Evolutionary conservation across 139 green algal species (phyloP).

Genomic region (Pseudopediastrum boryanum): DNA sequence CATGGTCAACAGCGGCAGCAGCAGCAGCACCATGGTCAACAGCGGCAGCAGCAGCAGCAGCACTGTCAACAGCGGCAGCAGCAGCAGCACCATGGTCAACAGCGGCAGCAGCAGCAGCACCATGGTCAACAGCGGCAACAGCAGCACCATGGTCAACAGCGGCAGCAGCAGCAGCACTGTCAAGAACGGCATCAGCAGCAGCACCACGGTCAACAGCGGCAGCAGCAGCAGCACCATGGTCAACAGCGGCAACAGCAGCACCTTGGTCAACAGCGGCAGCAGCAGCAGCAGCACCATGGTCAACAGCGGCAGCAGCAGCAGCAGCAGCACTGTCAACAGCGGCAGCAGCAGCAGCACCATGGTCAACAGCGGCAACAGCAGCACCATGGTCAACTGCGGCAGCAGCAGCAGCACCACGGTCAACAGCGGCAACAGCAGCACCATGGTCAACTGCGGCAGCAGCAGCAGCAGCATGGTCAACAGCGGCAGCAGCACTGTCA

Average conservation of each 20-base stretch:
- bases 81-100: too few relatives aligned
- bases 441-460: neutral
- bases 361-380: neutral
- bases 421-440: neutral
- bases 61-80: too few relatives aligned
- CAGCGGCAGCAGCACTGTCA: neutral
- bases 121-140: too few relatives aligned
- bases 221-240: slow-evolving; percentile 1
- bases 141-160: neutral
- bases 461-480: neutral
- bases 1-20: too few relatives aligned
- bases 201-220: slow-evolving; percentile 7
- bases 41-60: too few relatives aligned
- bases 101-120: too few relatives aligned
- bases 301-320: slow-evolving; percentile 8
- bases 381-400: neutral
- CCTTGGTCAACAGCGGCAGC: neutral
- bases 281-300: neutral
- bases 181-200: neutral
- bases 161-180: slow-evolving; percentile 7
- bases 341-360: slow-evolving; percentile 13
- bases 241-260: slow-evolving; percentile 9
- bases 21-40: too few relatives aligned
- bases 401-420: neutral
- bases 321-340: neutral